A percentile compares a stretch with the other conserved stretches of the same genome.
Evolutionary conservation across 371 early-diverging fungal species (phyloP).

Genomic region (Mortierella sp.): DNA sequence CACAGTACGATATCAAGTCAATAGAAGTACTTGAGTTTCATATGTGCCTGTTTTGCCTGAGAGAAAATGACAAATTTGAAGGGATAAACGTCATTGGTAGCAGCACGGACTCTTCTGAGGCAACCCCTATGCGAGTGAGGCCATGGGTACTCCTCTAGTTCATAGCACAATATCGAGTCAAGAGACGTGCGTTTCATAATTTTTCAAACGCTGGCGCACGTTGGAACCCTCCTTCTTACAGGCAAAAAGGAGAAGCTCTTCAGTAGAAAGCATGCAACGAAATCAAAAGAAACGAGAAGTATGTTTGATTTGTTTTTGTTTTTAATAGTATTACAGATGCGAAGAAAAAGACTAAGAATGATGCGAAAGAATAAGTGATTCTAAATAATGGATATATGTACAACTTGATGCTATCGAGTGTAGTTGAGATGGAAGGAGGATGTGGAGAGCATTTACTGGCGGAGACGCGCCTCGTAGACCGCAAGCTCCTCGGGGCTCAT

Average conservation of each 20-base stretch:
- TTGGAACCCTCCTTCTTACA: too few species aligned
- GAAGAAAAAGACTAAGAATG: neutral
- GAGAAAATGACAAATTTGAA: too few species aligned
- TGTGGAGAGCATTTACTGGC: neutral
- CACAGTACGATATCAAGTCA: neutral
- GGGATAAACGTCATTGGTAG: too few species aligned
- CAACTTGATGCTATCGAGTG: slow-evolving; percentile 11
- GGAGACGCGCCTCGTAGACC: neutral
- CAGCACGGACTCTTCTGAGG: too few species aligned
- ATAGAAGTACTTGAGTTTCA: too few species aligned
- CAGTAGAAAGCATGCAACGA: neutral
- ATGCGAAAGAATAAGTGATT: slow-evolving; percentile 4
- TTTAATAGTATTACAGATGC: slow-evolving; percentile 19
- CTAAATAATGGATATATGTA: slow-evolving; percentile 25
- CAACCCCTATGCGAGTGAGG: too few species aligned
- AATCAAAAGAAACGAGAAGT: neutral
- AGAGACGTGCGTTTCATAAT: too few species aligned
- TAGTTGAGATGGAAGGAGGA: neutral
- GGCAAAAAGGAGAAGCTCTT: neutral
- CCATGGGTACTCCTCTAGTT: too few species aligned
- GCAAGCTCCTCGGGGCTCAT: slow-evolving; percentile 1
- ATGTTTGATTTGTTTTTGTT: slow-evolving; percentile 17
- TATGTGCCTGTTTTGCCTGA: too few species aligned
- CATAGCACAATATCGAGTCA: too few species aligned
- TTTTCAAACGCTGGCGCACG: too few species aligned